Base-by-base conservation (phyloP, 441 rosid species). In the Erysimum cheiri region DNA sequence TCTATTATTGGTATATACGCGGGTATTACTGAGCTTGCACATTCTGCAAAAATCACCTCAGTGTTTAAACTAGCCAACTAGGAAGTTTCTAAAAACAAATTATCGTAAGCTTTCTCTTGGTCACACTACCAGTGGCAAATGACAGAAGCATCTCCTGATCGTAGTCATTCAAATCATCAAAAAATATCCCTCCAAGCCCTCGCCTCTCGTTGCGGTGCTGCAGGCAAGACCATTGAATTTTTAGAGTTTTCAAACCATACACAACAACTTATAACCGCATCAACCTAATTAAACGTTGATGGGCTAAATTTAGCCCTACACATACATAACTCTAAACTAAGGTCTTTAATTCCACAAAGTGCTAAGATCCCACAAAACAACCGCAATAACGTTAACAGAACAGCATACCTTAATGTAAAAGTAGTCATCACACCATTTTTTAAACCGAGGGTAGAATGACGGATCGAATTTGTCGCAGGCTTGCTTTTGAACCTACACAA, bases 21-120 rank as follows among this genome's bases (percentile, higher is more conserved):
- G 36, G 91, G 91, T 70, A 89, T 69, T 57, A 88, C 96, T n/a
- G 94, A 84, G 66, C 84, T 85, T 15, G 94, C 87, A 81, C 97
- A 88, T 72, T 89, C 96, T 92, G 87, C 77, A 71, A 77, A 54
- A 29, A 13, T 24, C 29, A 13, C n/a, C 39, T 33, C 8, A 47
- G 6, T 5, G 22, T 44, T 58, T 40, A 12, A 66, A 39, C 33
- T 2, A 59, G 46, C 36, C 31, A 40, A 14, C 56, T 22, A 62
- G 1, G 31, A 71, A 24, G 7, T 40, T 11, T 36, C 7, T 12
- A 0, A n/a, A 31, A 4, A 15, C 43, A 44, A 32, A 31, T 31
- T 31, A 6, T 15, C 22, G 3, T 5, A 43, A 64, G 47, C 2
- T 53, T 59, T 22, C 24, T 22, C 26, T 63, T 14, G 33, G 41